Evolutionary conservation across 306 rosid species (phyloP).

Genomic region (Delonix regia): DNA sequence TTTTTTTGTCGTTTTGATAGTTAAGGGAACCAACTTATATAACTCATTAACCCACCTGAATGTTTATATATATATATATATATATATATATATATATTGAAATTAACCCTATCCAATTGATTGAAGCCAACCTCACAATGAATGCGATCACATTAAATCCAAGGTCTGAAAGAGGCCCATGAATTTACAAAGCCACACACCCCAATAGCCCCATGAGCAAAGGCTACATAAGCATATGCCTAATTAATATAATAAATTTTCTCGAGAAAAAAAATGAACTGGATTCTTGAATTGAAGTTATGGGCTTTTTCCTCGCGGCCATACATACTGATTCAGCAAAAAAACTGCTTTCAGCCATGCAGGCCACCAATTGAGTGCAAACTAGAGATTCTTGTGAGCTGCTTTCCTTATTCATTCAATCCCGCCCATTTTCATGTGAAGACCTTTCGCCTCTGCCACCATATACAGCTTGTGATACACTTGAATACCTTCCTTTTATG

Average conservation of each 20-base stretch:
- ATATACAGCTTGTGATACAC: conserved; percentile 37
- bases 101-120: not conserved
- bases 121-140: not conserved
- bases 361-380: conserved; percentile 21
- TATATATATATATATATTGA: no score
- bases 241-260: not conserved
- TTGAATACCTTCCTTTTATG: conserved; percentile 22
- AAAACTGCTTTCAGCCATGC: no score
- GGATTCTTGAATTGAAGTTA: no score
- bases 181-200: not conserved
- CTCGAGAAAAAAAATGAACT: no score
- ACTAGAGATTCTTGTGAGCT: conserved; percentile 39
- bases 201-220: not conserved
- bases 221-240: not conserved
- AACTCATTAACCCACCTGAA: not conserved
- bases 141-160: conserved; percentile 14
- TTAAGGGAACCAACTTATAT: no score
- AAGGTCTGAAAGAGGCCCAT: conserved; percentile 4
- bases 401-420: conserved; percentile 23
- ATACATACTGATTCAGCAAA: not conserved
- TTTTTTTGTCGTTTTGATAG: no score
- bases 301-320: not conserved
- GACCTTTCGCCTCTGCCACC: conserved; percentile 18
- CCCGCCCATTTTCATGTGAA: conserved; percentile 38
- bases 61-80: no score